These are phyloP conservation scores for Boletus reticulatus DNA, from an alignment of 768 basidiomycete species.

Conservation along the genomic window DNA sequence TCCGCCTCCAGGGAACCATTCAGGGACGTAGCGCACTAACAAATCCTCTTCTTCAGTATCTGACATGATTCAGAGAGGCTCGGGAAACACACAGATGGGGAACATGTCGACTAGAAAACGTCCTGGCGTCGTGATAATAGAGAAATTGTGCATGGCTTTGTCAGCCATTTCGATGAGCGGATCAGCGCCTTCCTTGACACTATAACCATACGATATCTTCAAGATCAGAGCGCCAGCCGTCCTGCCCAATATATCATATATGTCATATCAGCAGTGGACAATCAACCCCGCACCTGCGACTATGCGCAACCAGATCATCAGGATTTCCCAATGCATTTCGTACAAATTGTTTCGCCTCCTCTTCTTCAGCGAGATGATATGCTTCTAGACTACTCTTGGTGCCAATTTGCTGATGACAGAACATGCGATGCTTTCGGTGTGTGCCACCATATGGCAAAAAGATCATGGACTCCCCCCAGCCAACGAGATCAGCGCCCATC, in stretches of 20 bases:
- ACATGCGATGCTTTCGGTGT: slow-evolving; percentile 4
- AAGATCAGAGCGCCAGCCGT: slow-evolving; percentile 34
- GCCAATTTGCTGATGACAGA: slow-evolving; percentile 6
- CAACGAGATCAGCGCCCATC: slow-evolving; percentile 22
- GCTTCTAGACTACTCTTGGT: slow-evolving; percentile 2
- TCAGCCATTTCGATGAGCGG: slow-evolving; percentile 31
- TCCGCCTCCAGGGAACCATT: slow-evolving; percentile 22
- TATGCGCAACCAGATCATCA: slow-evolving; percentile 1
- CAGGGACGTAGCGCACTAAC: slow-evolving; percentile 16
- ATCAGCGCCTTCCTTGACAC: slow-evolving; percentile 30
- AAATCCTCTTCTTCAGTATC: background rate
- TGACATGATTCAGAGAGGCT: background rate
- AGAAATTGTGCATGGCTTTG: slow-evolving; percentile 16
- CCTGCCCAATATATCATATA: slow-evolving; percentile 18
- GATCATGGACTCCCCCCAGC: background rate
- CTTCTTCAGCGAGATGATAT: slow-evolving; percentile 4
- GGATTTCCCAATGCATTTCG: slow-evolving; percentile 1
- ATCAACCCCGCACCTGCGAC: background rate
- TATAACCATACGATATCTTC: slow-evolving; percentile 36
- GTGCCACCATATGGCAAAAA: slow-evolving; percentile 12
- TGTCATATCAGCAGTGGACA: background rate
- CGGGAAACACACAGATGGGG: slow-evolving; percentile 4
- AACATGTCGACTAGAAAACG: slow-evolving; percentile 10
- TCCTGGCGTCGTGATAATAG: slow-evolving; percentile 1
- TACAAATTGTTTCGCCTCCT: slow-evolving; percentile 2